A percentile compares a stretch with the other conserved stretches of the same genome.
phyloP scores from a whole-genome alignment of 345 rosid genomes.

The Zanthoxylum bungeanum region DNA sequence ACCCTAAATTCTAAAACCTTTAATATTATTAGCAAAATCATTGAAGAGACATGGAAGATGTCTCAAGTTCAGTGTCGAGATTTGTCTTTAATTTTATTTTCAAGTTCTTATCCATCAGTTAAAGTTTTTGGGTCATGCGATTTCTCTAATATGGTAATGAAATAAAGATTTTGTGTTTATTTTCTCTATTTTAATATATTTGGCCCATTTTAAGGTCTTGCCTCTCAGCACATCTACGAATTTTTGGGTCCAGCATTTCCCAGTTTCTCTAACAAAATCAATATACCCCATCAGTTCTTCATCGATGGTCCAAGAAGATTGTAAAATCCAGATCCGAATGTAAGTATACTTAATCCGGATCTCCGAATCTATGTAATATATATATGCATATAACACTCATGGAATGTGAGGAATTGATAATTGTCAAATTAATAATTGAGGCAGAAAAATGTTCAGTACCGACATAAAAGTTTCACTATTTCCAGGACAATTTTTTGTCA shows the following conservation, averaged over 20 bases:
- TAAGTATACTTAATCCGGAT: too few species aligned
- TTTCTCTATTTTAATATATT: too few species aligned
- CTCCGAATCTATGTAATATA: too few species aligned
- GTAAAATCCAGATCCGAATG: too few species aligned
- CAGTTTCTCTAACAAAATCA: too few species aligned
- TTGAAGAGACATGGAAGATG: too few species aligned
- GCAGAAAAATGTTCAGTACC: conserved; percentile 20
- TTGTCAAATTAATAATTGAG: conserved; percentile 23
- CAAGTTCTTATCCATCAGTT: not conserved
- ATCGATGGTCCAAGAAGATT: conserved; percentile 4
- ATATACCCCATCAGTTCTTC: conserved; percentile 8
- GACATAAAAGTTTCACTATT: conserved; percentile 21
- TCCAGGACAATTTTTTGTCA: conserved; percentile 3
- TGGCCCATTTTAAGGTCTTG: too few species aligned
- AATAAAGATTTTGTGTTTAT: not conserved
- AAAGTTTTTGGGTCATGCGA: not conserved
- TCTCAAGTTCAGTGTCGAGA: not conserved
- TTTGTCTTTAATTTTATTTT: too few species aligned
- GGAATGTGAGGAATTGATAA: conserved; percentile 30
- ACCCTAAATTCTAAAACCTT: too few species aligned
- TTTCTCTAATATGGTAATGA: too few species aligned
- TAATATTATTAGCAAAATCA: too few species aligned
- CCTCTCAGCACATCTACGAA: too few species aligned
- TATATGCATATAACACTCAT: not conserved
- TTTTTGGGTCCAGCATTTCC: conserved; percentile 12